A percentile compares a stretch with the other conserved stretches of the same genome.
Evolutionary conservation across 805 yeast genomes (phyloP).

Genomic region (Teunomyces lycoperdinae): DNA sequence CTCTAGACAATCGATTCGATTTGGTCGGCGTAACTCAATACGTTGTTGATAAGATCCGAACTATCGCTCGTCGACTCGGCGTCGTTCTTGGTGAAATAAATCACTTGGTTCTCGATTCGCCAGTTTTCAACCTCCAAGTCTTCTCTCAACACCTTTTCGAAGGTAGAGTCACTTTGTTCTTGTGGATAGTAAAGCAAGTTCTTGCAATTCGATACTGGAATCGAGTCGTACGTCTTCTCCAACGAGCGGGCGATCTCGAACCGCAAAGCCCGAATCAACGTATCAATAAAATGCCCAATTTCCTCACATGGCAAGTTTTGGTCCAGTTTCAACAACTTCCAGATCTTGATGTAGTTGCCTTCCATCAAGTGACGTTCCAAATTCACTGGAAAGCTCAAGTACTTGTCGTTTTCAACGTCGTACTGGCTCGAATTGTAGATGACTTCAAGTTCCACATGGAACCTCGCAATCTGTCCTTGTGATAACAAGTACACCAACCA

Average conservation of each 20-base stretch:
- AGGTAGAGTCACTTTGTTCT: conserved; percentile 33
- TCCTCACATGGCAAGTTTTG: conserved; percentile 65
- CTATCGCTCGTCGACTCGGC: conserved; percentile 39
- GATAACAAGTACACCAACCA: conserved; percentile 75
- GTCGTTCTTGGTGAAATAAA: conserved; percentile 54
- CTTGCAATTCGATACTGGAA: conserved; percentile 83
- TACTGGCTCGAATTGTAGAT: conserved; percentile 52
- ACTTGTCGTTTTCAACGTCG: conserved; percentile 62
- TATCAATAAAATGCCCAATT: conserved; percentile 72
- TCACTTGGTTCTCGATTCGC: conserved; percentile 50
- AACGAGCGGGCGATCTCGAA: conserved; percentile 82
- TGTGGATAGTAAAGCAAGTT: conserved; percentile 67
- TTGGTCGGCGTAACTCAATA: conserved; percentile 85
- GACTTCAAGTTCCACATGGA: conserved; percentile 85
- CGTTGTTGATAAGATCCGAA: conserved; percentile 53
- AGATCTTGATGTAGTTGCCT: conserved; percentile 91
- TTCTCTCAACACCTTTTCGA: conserved; percentile 27
- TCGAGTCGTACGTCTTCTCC: conserved; percentile 68
- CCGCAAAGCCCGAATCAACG: conserved; percentile 75
- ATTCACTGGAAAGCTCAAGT: conserved; percentile 77
- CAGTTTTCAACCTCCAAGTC: conserved; percentile 51
- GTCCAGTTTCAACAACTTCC: conserved; percentile 65
- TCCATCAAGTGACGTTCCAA: conserved; percentile 94
- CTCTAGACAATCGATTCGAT: conserved; percentile 82
- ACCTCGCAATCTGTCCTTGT: conserved; percentile 79